phyloP scores from a whole-genome alignment of 1,284 basidiomycete genomes.

The Ustilago curta region DNA sequence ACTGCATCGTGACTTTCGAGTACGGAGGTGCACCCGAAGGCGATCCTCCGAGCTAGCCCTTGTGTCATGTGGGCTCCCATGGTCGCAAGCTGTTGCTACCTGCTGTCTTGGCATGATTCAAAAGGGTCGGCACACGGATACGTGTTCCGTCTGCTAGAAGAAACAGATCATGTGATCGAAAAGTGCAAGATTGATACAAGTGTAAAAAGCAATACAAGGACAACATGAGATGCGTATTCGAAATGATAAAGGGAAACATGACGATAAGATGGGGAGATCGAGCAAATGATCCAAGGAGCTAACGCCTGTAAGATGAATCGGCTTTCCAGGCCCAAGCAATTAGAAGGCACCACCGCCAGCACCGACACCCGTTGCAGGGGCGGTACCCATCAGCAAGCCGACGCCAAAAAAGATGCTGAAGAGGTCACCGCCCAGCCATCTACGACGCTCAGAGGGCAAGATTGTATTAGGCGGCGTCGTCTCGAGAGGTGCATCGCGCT shows the following conservation, averaged over 20 bases:
- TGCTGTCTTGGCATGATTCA: no score
- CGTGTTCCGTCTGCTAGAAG: no score
- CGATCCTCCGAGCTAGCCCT: no score
- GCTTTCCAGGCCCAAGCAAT: neutral
- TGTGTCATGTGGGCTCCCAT: no score
- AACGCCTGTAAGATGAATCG: neutral
- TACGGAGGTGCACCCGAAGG: no score
- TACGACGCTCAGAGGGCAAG: constrained; percentile 9
- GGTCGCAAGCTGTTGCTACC: no score
- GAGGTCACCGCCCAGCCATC: constrained; percentile 31
- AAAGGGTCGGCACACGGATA: no score
- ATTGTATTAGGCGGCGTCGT: constrained; percentile 14
- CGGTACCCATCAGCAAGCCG: constrained; percentile 16
- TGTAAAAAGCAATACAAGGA: constrained; percentile 2
- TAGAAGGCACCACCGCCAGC: neutral
- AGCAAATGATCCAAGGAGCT: neutral
- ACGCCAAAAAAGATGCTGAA: constrained; percentile 46
- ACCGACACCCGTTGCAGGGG: neutral
- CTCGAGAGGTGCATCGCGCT: constrained; percentile 17
- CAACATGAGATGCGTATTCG: constrained; percentile 2
- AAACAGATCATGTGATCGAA: neutral
- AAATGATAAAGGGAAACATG: neutral
- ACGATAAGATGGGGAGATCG: neutral
- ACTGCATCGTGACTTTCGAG: no score
- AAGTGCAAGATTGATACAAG: neutral